Evolutionary conservation across 306 rosid species (phyloP).

Genomic region (Malus sieversii): DNA sequence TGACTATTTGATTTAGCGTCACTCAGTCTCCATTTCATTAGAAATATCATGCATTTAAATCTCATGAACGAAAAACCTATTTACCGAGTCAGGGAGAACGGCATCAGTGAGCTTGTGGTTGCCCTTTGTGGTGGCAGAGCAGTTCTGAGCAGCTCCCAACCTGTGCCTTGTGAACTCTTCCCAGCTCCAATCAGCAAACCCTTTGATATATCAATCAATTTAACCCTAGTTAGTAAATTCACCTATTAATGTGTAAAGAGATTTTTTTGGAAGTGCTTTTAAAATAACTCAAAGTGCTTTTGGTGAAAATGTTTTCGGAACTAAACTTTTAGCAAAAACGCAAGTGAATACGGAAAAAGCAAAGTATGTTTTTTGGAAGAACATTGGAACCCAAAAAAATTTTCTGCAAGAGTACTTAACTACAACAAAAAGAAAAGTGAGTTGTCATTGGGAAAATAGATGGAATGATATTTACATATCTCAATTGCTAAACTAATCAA

Average conservation of each 20-base stretch:
- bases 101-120: slow-evolving; percentile 52
- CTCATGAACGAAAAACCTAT: neutral
- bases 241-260: no score
- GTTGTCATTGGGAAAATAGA: neutral
- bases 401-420: no score
- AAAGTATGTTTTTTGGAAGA: no score
- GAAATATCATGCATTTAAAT: neutral
- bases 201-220: slow-evolving; percentile 23
- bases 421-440: no score
- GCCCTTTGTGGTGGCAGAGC: slow-evolving; percentile 86
- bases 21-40: neutral
- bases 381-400: no score
- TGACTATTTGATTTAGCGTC: neutral
- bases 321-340: no score
- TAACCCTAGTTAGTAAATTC: neutral
- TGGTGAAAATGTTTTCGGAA: no score
- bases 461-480: neutral
- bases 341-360: no score
- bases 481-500: neutral
- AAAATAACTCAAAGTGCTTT: no score
- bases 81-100: slow-evolving; percentile 54
- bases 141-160: slow-evolving; percentile 89
- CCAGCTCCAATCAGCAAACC: slow-evolving; percentile 92
- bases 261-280: no score
- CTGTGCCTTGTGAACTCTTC: slow-evolving; percentile 65